Evolutionary conservation across 148 eudicot genomes (phyloP).

Genomic region (Arbutus unedo): DNA sequence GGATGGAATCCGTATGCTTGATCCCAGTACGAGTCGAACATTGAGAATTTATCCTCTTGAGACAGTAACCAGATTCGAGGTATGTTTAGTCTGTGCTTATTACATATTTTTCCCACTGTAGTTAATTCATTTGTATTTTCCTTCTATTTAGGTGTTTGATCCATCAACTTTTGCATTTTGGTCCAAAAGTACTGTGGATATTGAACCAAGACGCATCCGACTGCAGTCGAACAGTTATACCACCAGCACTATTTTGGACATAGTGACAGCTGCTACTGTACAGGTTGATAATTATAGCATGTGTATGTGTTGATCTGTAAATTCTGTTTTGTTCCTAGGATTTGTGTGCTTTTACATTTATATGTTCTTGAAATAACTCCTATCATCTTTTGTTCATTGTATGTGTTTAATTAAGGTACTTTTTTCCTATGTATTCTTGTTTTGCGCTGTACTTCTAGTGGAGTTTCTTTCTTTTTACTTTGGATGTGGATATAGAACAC

Average conservation of each 20-base stretch:
- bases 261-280: constrained; percentile 80
- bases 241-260: constrained; percentile 75
- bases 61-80: constrained; percentile 77
- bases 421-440: neutral
- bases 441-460: neutral
- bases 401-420: neutral
- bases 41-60: constrained; percentile 89
- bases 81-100: constrained; percentile 25
- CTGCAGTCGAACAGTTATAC: constrained; percentile 86
- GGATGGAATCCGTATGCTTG: constrained; percentile 98
- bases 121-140: constrained; percentile 10
- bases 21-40: constrained; percentile 68
- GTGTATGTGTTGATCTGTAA: neutral
- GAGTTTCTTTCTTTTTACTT: neutral
- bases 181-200: constrained; percentile 85
- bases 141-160: constrained; percentile 42
- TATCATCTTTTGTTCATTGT: neutral
- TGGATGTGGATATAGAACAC: neutral
- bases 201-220: constrained; percentile 88
- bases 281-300: constrained; percentile 48
- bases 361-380: constrained; percentile 1
- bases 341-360: neutral
- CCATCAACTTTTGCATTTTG: constrained; percentile 75
- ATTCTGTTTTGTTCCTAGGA: neutral
- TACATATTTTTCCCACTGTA: neutral